A percentile compares a stretch with the other conserved stretches of the same genome.
Conservation (phyloP, 106 monocot genomes). For the Acorus gramineus region DNA sequence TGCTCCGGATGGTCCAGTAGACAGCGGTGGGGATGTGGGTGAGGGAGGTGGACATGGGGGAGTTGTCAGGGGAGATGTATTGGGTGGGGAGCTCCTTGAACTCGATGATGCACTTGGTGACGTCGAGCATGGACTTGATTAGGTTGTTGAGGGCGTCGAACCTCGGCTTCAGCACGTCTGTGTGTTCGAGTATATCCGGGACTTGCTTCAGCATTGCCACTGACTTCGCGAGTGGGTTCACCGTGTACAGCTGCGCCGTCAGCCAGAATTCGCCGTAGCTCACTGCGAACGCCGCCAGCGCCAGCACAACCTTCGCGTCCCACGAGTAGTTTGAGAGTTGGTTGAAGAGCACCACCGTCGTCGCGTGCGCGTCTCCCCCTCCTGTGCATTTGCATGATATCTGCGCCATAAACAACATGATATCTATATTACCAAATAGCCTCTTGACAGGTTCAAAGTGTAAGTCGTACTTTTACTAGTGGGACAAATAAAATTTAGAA, state of each 20-base stretch:
- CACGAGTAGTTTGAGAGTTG: slow-evolving; percentile 39
- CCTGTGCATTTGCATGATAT: slow-evolving; percentile 42
- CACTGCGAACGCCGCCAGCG: slow-evolving; percentile 54
- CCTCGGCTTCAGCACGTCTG: slow-evolving; percentile 44
- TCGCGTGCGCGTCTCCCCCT: slow-evolving; percentile 43
- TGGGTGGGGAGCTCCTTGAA: slow-evolving; percentile 64
- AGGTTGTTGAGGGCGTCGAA: slow-evolving; percentile 57
- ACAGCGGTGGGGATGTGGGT: slow-evolving; percentile 61
- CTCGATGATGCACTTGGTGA: slow-evolving; percentile 54
- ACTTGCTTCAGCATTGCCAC: slow-evolving; percentile 47
- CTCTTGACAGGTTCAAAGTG: too few species aligned
- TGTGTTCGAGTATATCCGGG: slow-evolving; percentile 46
- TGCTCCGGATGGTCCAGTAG: slow-evolving; percentile 56
- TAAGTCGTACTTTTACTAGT: too few species aligned
- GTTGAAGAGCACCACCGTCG: slow-evolving; percentile 32
- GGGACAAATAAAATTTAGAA: too few species aligned
- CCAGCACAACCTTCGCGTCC: slow-evolving; percentile 63
- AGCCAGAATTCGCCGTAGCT: slow-evolving; percentile 65
- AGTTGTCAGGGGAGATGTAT: slow-evolving; percentile 33
- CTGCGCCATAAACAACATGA: slow-evolving; percentile 10
- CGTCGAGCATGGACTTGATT: slow-evolving; percentile 44
- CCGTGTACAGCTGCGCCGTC: slow-evolving; percentile 42
- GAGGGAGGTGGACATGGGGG: slow-evolving; percentile 37
- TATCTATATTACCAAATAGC: too few species aligned
- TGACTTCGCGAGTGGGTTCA: slow-evolving; percentile 55